Base-by-base conservation (phyloP, 192 early-diverging fungal species). In the Coemansia guatemalensis region DNA sequence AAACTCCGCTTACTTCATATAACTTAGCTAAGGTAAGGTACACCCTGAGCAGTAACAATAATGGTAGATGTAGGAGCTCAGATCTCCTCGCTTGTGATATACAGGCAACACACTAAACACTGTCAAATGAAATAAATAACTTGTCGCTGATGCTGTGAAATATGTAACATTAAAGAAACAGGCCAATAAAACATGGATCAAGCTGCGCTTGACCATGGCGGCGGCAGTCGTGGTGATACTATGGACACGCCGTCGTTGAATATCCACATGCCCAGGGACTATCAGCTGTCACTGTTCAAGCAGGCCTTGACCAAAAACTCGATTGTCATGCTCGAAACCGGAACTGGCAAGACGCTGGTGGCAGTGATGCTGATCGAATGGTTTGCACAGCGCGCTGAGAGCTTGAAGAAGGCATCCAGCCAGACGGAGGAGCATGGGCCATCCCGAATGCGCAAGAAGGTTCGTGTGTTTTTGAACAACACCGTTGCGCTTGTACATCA, bases 311-410 rank as follows among this genome's bases (percentile, higher is more conserved):
- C 65, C 6, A 72, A 77, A 2, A 98, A 98, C 75, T 83, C 93
- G 29, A 91, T 98, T 52, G 90, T 91, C 0, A 89, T 98, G 6
- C 76, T 98, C 58, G 91, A 95, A 69, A 98, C 96, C 0, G 96
- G 96, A 8, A 89, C 88, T 14, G 96, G 96, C 20, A 97, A 98
- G 68, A 98, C 96, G 11, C 77, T 98, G 1, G 89, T 95, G 20
- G 86, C 94, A 2, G 87, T 90, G 53, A 81, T 96, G 85, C 82
- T 98, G 21, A 89, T 97, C 48, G 87, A 90, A 69, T 85, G 94
- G 68, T 85, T 91, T 67, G 72, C 78, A 5, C 69, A 72, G 48
- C 73, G 69, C 20, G 62, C 65, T 18, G 20, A 26, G 5, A 48
- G 17, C 3, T 39, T 21, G 1, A 23, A 39, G 29, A 29, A 59